phyloP scores from a whole-genome alignment of 2,329 filamentous ascomycete genomes.

The Massarina eburnea region DNA sequence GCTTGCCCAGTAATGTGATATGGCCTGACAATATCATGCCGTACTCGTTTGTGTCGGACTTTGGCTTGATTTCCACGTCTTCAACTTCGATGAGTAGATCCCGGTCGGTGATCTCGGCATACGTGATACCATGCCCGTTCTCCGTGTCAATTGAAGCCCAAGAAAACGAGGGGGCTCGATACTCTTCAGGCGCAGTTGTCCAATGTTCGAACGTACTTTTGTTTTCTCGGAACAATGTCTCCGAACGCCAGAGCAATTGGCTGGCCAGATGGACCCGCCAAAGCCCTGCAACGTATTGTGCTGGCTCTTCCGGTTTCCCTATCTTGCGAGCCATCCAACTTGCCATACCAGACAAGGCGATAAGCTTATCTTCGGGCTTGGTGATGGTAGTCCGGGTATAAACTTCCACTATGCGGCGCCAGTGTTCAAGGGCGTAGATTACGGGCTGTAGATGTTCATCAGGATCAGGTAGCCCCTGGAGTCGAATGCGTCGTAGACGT shows the following conservation, averaged over 20 bases:
- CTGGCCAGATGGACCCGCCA: slow-evolving; percentile 14
- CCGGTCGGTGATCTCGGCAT: slow-evolving; percentile 11
- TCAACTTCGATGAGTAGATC: slow-evolving; percentile 11
- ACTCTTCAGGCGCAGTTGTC: neutral
- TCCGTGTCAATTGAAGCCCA: slow-evolving; percentile 14
- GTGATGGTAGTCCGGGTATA: slow-evolving; percentile 15
- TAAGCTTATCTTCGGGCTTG: slow-evolving; percentile 13
- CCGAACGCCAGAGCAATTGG: slow-evolving; percentile 17
- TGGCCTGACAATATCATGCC: slow-evolving; percentile 9
- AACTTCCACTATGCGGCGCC: slow-evolving; percentile 15
- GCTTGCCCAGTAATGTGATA: slow-evolving; percentile 1
- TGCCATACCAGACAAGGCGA: slow-evolving; percentile 18
- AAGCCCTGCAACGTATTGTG: slow-evolving; percentile 15
- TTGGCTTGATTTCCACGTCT: slow-evolving; percentile 4
- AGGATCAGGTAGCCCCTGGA: slow-evolving; percentile 1
- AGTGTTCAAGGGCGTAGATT: slow-evolving; percentile 7
- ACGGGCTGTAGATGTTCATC: slow-evolving; percentile 4
- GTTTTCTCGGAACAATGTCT: slow-evolving; percentile 2
- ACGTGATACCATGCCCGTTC: slow-evolving; percentile 11
- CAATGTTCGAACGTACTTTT: slow-evolving; percentile 4
- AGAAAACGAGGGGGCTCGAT: slow-evolving; percentile 15
- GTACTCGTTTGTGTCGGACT: slow-evolving; percentile 7
- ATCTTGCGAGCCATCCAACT: slow-evolving; percentile 4
- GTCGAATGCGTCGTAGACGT: neutral
- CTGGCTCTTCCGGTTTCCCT: neutral